Conservation (phyloP, 306 rosid genomes). For the Gillenia trifoliata region DNA sequence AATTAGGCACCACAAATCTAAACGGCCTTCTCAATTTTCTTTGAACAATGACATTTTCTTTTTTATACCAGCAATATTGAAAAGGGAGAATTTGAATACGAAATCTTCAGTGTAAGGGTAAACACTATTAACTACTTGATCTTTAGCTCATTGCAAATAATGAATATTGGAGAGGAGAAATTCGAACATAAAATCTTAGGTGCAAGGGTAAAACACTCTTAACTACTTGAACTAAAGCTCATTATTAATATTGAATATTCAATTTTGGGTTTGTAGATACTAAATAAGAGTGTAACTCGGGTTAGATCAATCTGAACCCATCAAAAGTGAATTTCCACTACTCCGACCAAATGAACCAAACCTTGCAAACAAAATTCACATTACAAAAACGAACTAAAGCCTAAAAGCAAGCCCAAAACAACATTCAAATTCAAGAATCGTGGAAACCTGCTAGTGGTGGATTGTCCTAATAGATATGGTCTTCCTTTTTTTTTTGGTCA, state of each 20-base stretch:
- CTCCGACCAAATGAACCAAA: background rate
- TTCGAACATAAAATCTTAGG: background rate
- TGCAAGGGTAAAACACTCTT: too few relatives aligned
- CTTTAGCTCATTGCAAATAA: background rate
- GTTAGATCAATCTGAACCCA: background rate
- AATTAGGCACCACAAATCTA: background rate
- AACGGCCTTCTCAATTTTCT: background rate
- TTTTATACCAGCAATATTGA: background rate
- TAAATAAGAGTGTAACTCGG: background rate
- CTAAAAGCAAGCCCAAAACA: background rate
- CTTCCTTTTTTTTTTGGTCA: too few relatives aligned
- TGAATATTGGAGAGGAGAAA: too few relatives aligned
- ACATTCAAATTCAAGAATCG: background rate
- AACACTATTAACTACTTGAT: too few relatives aligned
- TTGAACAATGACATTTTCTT: background rate
- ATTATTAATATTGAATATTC: too few relatives aligned
- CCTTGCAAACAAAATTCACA: background rate
- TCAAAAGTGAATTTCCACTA: background rate
- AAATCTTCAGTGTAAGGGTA: background rate
- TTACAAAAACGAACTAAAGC: background rate
- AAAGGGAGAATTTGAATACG: background rate
- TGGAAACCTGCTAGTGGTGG: background rate
- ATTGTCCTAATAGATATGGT: too few relatives aligned
- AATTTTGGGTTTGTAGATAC: background rate
- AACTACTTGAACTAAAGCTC: too few relatives aligned